Evolutionary conservation across 352 stramenopile species (phyloP).

Genomic region (Phytopythium litorale): DNA sequence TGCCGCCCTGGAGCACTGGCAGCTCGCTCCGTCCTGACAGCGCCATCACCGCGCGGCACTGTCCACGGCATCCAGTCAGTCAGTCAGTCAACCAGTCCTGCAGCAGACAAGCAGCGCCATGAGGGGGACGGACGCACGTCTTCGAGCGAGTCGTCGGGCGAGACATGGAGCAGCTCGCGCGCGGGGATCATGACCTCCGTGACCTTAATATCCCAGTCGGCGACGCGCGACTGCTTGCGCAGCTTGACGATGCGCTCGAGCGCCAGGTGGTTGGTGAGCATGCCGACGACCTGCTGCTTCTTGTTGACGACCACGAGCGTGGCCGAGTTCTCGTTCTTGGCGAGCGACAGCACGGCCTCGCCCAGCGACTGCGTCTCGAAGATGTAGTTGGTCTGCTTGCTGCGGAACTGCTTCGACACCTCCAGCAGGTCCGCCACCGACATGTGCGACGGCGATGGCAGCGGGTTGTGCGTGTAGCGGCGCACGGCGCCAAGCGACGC

Average conservation of each 20-base stretch:
- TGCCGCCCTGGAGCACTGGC: constrained; percentile 60
- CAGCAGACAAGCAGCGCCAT: not conserved
- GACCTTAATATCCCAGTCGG: constrained; percentile 61
- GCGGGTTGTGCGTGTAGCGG: constrained; percentile 15
- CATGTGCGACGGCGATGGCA: constrained; percentile 40
- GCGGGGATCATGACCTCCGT: constrained; percentile 64
- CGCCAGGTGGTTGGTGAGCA: constrained; percentile 75
- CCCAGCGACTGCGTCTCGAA: constrained; percentile 52
- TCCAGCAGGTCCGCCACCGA: constrained; percentile 66
- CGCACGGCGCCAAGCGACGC: not conserved
- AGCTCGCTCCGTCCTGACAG: constrained; percentile 64
- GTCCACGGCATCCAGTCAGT: not conserved
- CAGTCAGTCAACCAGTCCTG: not conserved
- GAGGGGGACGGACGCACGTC: constrained; percentile 32
- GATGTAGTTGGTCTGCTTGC: constrained; percentile 73
- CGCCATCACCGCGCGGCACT: constrained; percentile 80
- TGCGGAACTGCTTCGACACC: constrained; percentile 67
- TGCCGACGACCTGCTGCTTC: constrained; percentile 63
- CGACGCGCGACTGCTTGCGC: constrained; percentile 25
- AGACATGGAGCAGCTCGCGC: constrained; percentile 70
- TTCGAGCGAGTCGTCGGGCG: constrained; percentile 68
- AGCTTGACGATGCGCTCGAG: constrained; percentile 61
- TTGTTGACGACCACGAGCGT: constrained; percentile 74
- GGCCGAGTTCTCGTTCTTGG: constrained; percentile 71
- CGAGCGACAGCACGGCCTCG: constrained; percentile 62